A percentile compares a stretch with the other conserved stretches of the same genome.
phyloP scores from a whole-genome alignment of 345 rosid genomes.

The Fremontodendron californicum region DNA sequence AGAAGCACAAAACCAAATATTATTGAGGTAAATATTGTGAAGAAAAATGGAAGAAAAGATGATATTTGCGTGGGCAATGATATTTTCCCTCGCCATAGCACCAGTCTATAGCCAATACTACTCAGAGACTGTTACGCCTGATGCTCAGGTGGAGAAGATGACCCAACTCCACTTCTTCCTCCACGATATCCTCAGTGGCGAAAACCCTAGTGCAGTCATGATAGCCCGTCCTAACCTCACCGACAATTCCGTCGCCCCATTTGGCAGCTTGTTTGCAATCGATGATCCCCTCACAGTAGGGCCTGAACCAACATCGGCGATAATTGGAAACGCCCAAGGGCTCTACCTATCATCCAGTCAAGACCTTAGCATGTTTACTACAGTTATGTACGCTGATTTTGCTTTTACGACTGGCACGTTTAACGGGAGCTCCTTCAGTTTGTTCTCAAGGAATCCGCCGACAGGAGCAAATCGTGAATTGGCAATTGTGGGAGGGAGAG shows the following conservation, averaged over 20 bases:
- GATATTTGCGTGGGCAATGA: not conserved
- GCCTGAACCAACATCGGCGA: slow-evolving; percentile 26
- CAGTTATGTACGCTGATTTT: slow-evolving; percentile 36
- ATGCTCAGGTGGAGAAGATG: not conserved
- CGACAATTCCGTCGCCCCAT: slow-evolving; percentile 8
- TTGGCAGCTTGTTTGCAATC: slow-evolving; percentile 33
- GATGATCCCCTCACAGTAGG: slow-evolving; percentile 46
- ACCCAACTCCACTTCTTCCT: slow-evolving; percentile 28
- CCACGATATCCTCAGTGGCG: slow-evolving; percentile 34
- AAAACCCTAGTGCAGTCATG: slow-evolving; percentile 29
- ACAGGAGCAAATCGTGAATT: slow-evolving; percentile 4
- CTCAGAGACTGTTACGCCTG: not conserved
- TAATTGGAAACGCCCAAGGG: slow-evolving; percentile 43
- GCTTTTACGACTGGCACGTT: slow-evolving; percentile 34
- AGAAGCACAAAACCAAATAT: not conserved
- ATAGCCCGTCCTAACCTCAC: slow-evolving; percentile 28
- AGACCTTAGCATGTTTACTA: slow-evolving; percentile 11
- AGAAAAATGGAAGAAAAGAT: not conserved
- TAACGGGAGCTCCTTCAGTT: slow-evolving; percentile 42
- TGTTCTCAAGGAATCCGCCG: slow-evolving; percentile 44
- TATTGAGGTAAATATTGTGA: not conserved
- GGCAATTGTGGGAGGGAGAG: slow-evolving; percentile 27
- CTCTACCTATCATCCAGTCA: slow-evolving; percentile 33
- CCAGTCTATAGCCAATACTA: not conserved
- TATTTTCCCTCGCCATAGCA: not conserved